Base-by-base conservation (phyloP, 164 flowering plant species). In the Macadamia integrifolia region DNA sequence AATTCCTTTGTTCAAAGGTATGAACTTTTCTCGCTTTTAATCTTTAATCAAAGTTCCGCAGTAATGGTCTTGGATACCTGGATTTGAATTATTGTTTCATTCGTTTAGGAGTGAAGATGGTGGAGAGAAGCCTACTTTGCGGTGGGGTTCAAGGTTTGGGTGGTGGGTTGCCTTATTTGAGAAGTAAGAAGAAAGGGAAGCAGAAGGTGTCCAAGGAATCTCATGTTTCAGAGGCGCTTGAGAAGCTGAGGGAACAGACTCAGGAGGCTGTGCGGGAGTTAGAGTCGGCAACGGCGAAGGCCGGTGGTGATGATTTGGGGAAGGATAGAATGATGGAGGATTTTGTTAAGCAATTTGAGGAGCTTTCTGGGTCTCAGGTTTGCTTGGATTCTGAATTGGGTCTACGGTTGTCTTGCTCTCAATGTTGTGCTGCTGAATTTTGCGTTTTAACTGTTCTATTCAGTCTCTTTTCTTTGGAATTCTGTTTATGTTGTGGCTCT, bases 341-440 rank as follows among this genome's bases (percentile, higher is more conserved):
- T 69, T 92, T 88, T 86, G 91, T 89, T 60, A 95, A 95, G 85
- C 97, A 95, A 77, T 95, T 95, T 76, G 96, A 90, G 80, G 89
- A 88, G 74, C 83, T 95, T 59, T 83, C 97, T 61, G 97, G 96
- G 11, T 72, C 93, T 77, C 97, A 95, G 97, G 99, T 91, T 78
- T 66, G 3, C 35, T 73, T 43, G 14, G 32, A 46, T 23, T 23
- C 23, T 23, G 23, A 23, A 23, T 23, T 23, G 23, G 23, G 23
- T 23, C 23, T 23, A 23, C 0, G 23, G 23, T 23, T 23, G 23
- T 23, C 23, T 23, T 23, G 23, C 23, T 0, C 23, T 23, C 23
- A 23, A 23, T 0, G 23, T 0, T 23, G 23, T 23, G 23, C 23
- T 23, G 23, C 23, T 23, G 23, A 23, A 23, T 23, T 23, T 23